Evolutionary conservation across 495 filamentous ascomycete species (phyloP).

Genomic region (Hypoxylon perforatum): DNA sequence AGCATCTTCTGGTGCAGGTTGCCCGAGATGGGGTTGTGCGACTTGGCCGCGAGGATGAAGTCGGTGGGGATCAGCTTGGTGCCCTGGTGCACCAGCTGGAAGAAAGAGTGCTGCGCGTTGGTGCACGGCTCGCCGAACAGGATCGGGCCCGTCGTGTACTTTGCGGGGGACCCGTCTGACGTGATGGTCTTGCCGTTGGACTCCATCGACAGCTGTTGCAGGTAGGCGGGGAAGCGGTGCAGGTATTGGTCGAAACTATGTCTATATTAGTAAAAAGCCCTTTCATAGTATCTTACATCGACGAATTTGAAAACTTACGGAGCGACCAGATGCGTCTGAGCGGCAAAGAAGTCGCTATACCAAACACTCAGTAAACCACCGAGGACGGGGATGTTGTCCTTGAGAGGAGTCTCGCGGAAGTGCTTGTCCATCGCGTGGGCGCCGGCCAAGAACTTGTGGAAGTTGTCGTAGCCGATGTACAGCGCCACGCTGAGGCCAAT

Average conservation of each 20-base stretch:
- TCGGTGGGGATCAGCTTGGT: conserved; percentile 98
- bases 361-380: conserved; percentile 95
- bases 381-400: conserved; percentile 93
- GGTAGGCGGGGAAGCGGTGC: conserved; percentile 97
- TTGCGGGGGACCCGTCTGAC: conserved; percentile 87
- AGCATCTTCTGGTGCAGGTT: conserved; percentile 99
- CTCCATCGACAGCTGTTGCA: conserved; percentile 99
- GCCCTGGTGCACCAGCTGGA: conserved; percentile 98
- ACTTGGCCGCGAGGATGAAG: conserved; percentile 95
- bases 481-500: conserved; percentile 94
- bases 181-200: conserved; percentile 99
- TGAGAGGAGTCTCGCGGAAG: conserved; percentile 89
- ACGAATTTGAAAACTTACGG: conserved; percentile 64
- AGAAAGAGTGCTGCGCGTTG: conserved; percentile 99
- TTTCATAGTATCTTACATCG: neutral
- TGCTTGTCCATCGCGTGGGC: conserved; percentile 99
- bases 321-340: conserved; percentile 95
- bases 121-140: conserved; percentile 98
- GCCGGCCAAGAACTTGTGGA: conserved; percentile 94
- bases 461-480: conserved; percentile 97
- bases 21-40: conserved; percentile 92
- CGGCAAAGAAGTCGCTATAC: conserved; percentile 98
- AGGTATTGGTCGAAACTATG: conserved; percentile 95
- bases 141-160: conserved; percentile 94
- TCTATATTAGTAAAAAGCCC: conserved; percentile 26